These are phyloP conservation scores for Monilinia vaccinii-corymbosi DNA, from an alignment of 2,329 filamentous ascomycete species.

Conservation along the genomic window DNA sequence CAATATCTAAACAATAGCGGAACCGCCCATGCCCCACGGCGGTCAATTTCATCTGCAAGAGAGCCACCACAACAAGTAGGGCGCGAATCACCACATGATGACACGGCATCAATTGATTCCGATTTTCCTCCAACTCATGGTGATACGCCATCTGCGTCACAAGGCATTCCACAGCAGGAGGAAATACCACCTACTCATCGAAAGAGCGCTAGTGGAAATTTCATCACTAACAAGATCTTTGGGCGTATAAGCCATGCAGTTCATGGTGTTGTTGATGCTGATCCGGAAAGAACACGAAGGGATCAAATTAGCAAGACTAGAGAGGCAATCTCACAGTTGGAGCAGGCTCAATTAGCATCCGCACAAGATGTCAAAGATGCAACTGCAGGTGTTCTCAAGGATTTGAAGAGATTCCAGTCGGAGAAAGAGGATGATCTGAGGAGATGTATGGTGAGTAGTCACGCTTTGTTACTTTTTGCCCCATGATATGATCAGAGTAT, in stretches of 20 bases:
- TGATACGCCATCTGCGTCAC: slow-evolving; percentile 65
- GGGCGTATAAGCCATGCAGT: slow-evolving; percentile 92
- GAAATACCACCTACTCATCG: slow-evolving; percentile 49
- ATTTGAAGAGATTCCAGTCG: slow-evolving; percentile 83
- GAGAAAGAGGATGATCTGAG: slow-evolving; percentile 94
- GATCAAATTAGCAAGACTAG: slow-evolving; percentile 94
- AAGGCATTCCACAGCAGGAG: slow-evolving; percentile 53
- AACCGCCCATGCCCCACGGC: slow-evolving; percentile 50
- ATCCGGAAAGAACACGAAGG: slow-evolving; percentile 83
- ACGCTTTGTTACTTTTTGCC: neutral
- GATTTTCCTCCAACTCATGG: slow-evolving; percentile 89
- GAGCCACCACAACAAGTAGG: slow-evolving; percentile 39
- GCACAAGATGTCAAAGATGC: slow-evolving; percentile 91
- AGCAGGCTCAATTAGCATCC: slow-evolving; percentile 81
- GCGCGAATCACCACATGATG: slow-evolving; percentile 54
- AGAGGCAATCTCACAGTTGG: slow-evolving; percentile 75
- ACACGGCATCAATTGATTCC: slow-evolving; percentile 86
- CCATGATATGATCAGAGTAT: neutral
- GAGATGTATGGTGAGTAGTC: slow-evolving; percentile 78
- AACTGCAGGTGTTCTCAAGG: slow-evolving; percentile 76
- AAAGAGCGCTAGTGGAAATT: slow-evolving; percentile 78
- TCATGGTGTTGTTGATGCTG: slow-evolving; percentile 90
- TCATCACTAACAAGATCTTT: slow-evolving; percentile 89
- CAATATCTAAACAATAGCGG: slow-evolving; percentile 77
- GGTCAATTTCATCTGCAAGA: slow-evolving; percentile 52